These are phyloP conservation scores for Ascochyta lentis DNA, from an alignment of 2,329 filamentous ascomycete species.

Conservation along the genomic window DNA sequence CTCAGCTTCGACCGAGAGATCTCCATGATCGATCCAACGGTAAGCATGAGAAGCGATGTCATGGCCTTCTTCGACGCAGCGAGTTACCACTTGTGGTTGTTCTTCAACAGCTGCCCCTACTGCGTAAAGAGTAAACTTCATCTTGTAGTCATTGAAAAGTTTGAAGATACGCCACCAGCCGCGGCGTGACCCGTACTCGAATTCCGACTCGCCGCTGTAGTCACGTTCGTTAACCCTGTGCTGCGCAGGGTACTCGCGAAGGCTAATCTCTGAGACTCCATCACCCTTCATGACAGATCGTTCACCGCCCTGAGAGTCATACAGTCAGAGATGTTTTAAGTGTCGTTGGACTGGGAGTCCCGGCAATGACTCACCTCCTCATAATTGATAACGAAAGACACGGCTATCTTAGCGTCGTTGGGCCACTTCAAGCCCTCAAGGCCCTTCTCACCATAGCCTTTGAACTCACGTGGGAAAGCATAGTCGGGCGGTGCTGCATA, in stretches of 20 bases:
- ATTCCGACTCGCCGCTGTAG: too few species aligned
- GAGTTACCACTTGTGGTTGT: conserved; percentile 56
- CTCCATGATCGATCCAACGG: conserved; percentile 60
- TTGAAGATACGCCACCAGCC: too few species aligned
- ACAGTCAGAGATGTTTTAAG: too few species aligned
- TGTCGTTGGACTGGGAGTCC: too few species aligned
- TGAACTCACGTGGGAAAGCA: conserved; percentile 45
- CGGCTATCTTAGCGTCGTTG: conserved; percentile 46
- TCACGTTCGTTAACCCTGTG: too few species aligned
- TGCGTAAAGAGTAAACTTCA: conserved; percentile 60
- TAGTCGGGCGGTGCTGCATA: conserved; percentile 35
- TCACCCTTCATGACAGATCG: conserved; percentile 35
- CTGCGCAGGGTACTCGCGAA: too few species aligned
- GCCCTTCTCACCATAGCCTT: conserved; percentile 52
- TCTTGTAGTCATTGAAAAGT: conserved; percentile 55
- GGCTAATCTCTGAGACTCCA: background rate
- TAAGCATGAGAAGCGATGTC: conserved; percentile 60
- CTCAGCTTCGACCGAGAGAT: conserved; percentile 55
- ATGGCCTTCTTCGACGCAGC: conserved; percentile 58
- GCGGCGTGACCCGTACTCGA: too few species aligned
- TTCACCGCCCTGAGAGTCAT: too few species aligned
- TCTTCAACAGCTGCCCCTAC: conserved; percentile 58
- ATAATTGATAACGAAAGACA: conserved; percentile 51
- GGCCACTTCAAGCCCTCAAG: conserved; percentile 46
- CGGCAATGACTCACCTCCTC: conserved; percentile 27